Evolutionary conservation across 768 basidiomycete species (phyloP).

Genomic region (Antrodiella citrinella): DNA sequence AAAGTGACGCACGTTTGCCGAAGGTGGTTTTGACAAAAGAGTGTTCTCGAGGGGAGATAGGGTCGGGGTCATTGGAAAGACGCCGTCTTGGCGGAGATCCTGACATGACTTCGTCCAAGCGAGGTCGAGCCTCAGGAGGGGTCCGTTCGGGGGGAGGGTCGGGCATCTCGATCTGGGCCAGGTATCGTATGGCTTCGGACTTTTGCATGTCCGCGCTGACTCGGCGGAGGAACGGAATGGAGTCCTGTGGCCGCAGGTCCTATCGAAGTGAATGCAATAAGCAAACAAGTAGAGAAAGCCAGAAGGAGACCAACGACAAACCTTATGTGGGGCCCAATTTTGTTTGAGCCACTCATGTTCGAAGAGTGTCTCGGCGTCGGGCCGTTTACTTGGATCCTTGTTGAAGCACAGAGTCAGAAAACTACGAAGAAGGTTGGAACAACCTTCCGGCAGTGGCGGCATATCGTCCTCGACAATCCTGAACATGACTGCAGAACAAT

Average conservation of each 20-base stretch:
- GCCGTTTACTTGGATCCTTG: slow-evolving; percentile 80
- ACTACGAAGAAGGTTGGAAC: slow-evolving; percentile 66
- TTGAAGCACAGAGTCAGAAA: slow-evolving; percentile 86
- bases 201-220: slow-evolving; percentile 83
- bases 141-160: slow-evolving; percentile 41
- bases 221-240: slow-evolving; percentile 89
- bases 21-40: slow-evolving; percentile 90
- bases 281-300: background rate
- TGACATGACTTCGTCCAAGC: slow-evolving; percentile 31
- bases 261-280: slow-evolving; percentile 16
- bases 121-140: slow-evolving; percentile 26
- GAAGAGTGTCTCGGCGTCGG: slow-evolving; percentile 76
- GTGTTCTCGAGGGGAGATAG: slow-evolving; percentile 62
- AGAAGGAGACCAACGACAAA: slow-evolving; percentile 23
- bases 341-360: slow-evolving; percentile 88
- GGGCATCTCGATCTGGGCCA: slow-evolving; percentile 36
- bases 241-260: slow-evolving; percentile 88
- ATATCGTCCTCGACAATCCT: slow-evolving; percentile 90
- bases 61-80: slow-evolving; percentile 30
- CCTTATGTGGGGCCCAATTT: slow-evolving; percentile 75
- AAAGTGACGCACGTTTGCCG: slow-evolving; percentile 64
- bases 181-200: slow-evolving; percentile 50
- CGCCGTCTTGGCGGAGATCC: slow-evolving; percentile 19
- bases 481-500: slow-evolving; percentile 73
- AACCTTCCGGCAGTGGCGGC: slow-evolving; percentile 78